Conservation (phyloP, 768 basidiomycete species). For the Suillus tomentosus region DNA sequence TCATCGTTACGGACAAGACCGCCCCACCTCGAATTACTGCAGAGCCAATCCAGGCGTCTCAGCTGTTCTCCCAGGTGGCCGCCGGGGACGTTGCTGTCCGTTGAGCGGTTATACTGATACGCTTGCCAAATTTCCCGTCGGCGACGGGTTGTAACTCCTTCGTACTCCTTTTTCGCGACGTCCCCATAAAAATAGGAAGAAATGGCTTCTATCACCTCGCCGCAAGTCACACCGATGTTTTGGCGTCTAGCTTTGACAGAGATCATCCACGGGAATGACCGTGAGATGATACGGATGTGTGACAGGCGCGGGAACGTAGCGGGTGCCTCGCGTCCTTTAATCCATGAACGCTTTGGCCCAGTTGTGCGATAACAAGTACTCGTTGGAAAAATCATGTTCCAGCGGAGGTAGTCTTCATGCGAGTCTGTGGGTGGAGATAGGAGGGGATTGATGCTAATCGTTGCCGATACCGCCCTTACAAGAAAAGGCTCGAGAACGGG, state of each 20-base stretch:
- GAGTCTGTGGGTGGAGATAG: slow-evolving; percentile 48
- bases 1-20: slow-evolving; percentile 53
- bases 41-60: slow-evolving; percentile 68
- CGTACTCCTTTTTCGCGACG: slow-evolving; percentile 54
- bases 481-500: slow-evolving; percentile 70
- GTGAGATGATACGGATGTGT: slow-evolving; percentile 54
- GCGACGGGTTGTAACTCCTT: slow-evolving; percentile 36
- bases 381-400: slow-evolving; percentile 75
- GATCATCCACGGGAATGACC: slow-evolving; percentile 57
- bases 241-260: slow-evolving; percentile 45
- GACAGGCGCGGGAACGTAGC: slow-evolving; percentile 66
- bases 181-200: slow-evolving; percentile 51
- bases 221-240: slow-evolving; percentile 63
- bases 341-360: slow-evolving; percentile 68
- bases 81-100: slow-evolving; percentile 65
- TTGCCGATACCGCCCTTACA: slow-evolving; percentile 48
- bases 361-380: slow-evolving; percentile 61
- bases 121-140: slow-evolving; percentile 49
- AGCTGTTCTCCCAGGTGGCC: slow-evolving; percentile 64
- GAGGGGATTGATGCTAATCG: slow-evolving; percentile 60
- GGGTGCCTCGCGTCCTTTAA: slow-evolving; percentile 60
- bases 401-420: slow-evolving; percentile 55
- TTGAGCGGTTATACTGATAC: slow-evolving; percentile 69
- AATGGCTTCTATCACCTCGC: slow-evolving; percentile 62
- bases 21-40: slow-evolving; percentile 59